Conservation (phyloP, 306 rosid genomes). For the Delonix regia region DNA sequence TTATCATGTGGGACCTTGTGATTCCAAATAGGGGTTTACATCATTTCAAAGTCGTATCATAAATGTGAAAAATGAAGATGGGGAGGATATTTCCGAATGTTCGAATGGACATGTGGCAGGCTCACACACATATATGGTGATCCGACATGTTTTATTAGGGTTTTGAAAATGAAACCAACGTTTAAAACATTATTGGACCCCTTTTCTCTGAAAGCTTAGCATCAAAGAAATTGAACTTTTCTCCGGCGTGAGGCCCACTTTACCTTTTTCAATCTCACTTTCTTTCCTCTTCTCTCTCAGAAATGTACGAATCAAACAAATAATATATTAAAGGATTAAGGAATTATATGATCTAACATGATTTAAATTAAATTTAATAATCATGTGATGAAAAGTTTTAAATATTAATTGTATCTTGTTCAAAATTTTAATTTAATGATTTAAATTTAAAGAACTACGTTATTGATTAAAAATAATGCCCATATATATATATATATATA, state of each 20-base stretch:
- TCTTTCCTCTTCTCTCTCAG: neutral
- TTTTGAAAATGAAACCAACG: neutral
- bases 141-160: neutral
- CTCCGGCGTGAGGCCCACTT: neutral
- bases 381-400: no score
- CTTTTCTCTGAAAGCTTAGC: constrained; percentile 4
- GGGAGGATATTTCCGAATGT: neutral
- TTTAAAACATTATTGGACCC: neutral
- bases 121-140: neutral
- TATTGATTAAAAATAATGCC: no score
- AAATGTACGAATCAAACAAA: no score
- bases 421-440: no score
- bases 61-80: neutral
- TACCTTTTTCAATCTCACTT: neutral
- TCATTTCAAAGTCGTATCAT: no score
- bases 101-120: neutral
- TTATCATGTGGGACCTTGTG: no score
- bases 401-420: no score
- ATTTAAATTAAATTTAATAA: no score
- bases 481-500: neutral
- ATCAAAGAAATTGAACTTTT: neutral
- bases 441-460: no score
- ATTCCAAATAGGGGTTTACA: no score
- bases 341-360: no score
- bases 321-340: no score